Evolutionary conservation across 257 asterid genomes (phyloP).

Genomic region (Paulownia fortunei): DNA sequence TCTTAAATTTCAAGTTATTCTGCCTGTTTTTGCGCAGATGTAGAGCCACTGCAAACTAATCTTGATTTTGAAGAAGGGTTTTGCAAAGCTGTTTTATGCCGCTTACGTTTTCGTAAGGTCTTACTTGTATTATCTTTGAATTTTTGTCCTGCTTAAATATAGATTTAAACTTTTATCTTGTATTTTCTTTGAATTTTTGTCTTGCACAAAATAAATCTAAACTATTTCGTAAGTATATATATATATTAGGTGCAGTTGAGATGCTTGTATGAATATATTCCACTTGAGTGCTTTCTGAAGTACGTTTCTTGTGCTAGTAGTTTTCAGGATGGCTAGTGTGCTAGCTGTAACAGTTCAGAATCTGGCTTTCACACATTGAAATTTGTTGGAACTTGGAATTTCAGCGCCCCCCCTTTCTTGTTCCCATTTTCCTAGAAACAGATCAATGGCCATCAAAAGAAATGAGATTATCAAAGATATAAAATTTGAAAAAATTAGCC

Average conservation of each 20-base stretch:
- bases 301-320: slow-evolving; percentile 16
- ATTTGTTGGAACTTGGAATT: background rate
- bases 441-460: background rate
- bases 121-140: slow-evolving; percentile 59
- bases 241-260: slow-evolving; percentile 14
- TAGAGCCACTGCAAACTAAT: slow-evolving; percentile 84
- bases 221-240: background rate
- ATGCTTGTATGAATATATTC: slow-evolving; percentile 24
- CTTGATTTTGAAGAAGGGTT: slow-evolving; percentile 93
- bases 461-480: slow-evolving; percentile 11
- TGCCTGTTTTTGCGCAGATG: slow-evolving; percentile 62
- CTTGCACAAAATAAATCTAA: background rate
- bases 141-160: slow-evolving; percentile 20
- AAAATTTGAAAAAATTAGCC: background rate
- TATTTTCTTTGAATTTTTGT: slow-evolving; percentile 46
- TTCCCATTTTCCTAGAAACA: background rate
- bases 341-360: slow-evolving; percentile 1
- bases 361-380: slow-evolving; percentile 20
- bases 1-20: slow-evolving; percentile 27
- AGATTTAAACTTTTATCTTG: slow-evolving; percentile 36
- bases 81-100: slow-evolving; percentile 90
- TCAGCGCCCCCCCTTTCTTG: too few species aligned
- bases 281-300: slow-evolving; percentile 26
- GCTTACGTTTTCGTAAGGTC: slow-evolving; percentile 99
- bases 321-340: slow-evolving; percentile 1